Evolutionary conservation across 2,329 filamentous ascomycete genomes (phyloP).

Genomic region (Cephalotrichum gorgonifer): DNA sequence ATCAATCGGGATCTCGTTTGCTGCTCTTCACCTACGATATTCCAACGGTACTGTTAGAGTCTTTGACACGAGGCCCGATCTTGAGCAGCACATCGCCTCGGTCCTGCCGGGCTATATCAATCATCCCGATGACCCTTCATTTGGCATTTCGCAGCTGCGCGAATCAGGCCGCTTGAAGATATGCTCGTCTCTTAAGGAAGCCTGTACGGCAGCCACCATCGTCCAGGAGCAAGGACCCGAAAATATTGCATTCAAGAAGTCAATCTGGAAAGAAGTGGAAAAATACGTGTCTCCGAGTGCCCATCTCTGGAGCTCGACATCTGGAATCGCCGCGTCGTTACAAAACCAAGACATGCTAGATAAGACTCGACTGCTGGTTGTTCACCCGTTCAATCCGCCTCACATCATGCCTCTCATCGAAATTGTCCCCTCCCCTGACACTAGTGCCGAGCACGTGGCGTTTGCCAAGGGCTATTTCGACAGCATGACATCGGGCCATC

Average conservation of each 20-base stretch:
- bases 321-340: conserved; percentile 42
- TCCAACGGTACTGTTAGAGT: neutral
- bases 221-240: conserved; percentile 52
- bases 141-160: neutral
- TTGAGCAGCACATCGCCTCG: neutral
- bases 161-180: conserved; percentile 17
- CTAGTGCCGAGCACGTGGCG: neutral
- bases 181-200: conserved; percentile 23
- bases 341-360: conserved; percentile 22
- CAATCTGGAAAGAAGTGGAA: conserved; percentile 40
- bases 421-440: conserved; percentile 31
- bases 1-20: neutral
- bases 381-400: conserved; percentile 52
- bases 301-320: conserved; percentile 47
- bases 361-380: conserved; percentile 35
- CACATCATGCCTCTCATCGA: conserved; percentile 52
- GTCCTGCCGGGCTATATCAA: neutral
- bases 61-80: neutral
- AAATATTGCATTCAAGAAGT: conserved; percentile 36
- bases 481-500: neutral
- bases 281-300: conserved; percentile 27
- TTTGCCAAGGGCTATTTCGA: conserved; percentile 2
- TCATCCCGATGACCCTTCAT: neutral
- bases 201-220: conserved; percentile 34
- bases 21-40: neutral